Conservation (phyloP, 1,284 basidiomycete genomes). For the Fomitiporia mediterranea region DNA sequence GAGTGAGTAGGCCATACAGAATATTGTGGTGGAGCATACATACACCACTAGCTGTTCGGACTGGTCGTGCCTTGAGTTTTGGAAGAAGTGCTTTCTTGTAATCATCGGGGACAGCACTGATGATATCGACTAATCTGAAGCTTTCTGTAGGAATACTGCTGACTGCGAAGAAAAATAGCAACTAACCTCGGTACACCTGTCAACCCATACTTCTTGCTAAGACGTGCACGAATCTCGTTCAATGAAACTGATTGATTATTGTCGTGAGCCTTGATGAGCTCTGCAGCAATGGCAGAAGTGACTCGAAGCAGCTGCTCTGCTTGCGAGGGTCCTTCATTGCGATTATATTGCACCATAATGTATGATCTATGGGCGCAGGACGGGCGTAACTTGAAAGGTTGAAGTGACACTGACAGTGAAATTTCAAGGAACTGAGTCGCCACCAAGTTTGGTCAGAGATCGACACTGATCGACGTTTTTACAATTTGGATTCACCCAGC, state of each 20-base stretch:
- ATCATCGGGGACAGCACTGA: slow-evolving; percentile 97
- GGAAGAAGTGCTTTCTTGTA: slow-evolving; percentile 91
- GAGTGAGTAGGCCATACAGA: not conserved
- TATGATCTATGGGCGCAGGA: no score
- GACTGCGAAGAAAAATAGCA: not conserved
- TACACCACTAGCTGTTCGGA: slow-evolving; percentile 96
- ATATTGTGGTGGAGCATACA: slow-evolving; percentile 27
- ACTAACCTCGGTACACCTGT: slow-evolving; percentile 72
- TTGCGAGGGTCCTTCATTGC: slow-evolving; percentile 68
- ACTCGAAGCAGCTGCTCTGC: slow-evolving; percentile 88
- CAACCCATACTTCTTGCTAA: slow-evolving; percentile 88
- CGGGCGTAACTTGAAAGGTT: no score
- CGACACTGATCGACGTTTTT: not conserved
- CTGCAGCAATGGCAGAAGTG: slow-evolving; percentile 91
- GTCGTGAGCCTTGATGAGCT: slow-evolving; percentile 89
- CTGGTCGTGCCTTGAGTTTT: slow-evolving; percentile 90
- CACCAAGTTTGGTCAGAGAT: no score
- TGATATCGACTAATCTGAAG: slow-evolving; percentile 82
- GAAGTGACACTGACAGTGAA: not conserved
- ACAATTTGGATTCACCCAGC: not conserved
- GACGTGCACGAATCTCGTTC: slow-evolving; percentile 81
- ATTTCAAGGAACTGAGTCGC: not conserved
- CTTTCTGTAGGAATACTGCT: not conserved
- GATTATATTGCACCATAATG: slow-evolving; percentile 10
- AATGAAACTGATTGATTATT: slow-evolving; percentile 74